Conservation (phyloP, 257 asterid species). For the Scutellaria galericulata region DNA sequence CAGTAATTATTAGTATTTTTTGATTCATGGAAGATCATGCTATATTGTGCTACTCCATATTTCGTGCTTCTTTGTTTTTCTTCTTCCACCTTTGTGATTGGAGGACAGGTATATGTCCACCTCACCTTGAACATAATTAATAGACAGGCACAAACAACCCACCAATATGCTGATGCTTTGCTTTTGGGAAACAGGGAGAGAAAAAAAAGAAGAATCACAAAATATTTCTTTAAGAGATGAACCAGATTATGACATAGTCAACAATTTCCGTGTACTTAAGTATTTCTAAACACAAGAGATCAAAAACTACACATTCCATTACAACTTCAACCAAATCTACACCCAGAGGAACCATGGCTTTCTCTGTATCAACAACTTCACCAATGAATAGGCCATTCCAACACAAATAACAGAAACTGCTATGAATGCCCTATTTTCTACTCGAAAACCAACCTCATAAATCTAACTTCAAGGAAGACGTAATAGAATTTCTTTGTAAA, state of each 20-base stretch:
- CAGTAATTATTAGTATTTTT: background rate
- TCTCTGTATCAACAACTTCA: too few relatives aligned
- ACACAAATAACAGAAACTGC: background rate
- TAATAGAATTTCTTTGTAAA: background rate
- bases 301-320: background rate
- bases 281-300: background rate
- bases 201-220: background rate
- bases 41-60: background rate
- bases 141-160: background rate
- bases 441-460: background rate
- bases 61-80: background rate
- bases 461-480: background rate
- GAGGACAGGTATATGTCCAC: background rate
- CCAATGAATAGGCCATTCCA: background rate
- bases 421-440: background rate
- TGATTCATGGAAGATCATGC: background rate
- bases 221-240: slow-evolving; percentile 10
- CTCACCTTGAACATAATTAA: background rate
- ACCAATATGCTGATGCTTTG: slow-evolving; percentile 1
- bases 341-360: background rate
- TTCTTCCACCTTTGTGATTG: slow-evolving; percentile 1
- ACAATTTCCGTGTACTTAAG: background rate
- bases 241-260: background rate
- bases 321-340: background rate
- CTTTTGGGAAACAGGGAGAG: background rate